Percentiles rank a stretch among this genome's conserved stretches.
These are phyloP conservation scores for Acanthamoeba castellanii DNA, from an alignment of 208 protist genomes.

Conservation along the genomic window DNA sequence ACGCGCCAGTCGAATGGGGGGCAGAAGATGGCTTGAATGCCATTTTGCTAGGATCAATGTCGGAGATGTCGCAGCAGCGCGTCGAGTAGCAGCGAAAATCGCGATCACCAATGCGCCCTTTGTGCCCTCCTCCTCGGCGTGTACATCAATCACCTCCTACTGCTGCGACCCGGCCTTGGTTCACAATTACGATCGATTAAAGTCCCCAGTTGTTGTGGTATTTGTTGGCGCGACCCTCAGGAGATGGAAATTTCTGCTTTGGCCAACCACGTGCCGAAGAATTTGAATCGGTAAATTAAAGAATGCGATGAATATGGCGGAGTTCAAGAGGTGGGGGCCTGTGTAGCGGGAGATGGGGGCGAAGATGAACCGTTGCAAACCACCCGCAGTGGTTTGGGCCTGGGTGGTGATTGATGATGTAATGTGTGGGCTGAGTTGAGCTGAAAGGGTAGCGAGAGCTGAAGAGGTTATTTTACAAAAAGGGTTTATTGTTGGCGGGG, in stretches of 20 bases:
- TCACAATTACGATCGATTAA: not conserved
- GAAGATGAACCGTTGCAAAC: not conserved
- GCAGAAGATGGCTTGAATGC: not conserved
- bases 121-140: not conserved
- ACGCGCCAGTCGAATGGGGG: not conserved
- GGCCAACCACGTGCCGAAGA: too few species aligned
- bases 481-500: not conserved
- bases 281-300: not conserved
- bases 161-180: not conserved
- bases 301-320: not conserved
- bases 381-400: not conserved
- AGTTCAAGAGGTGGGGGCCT: not conserved
- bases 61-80: too few species aligned
- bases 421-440: too few species aligned
- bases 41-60: not conserved
- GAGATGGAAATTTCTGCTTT: not conserved
- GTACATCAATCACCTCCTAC: not conserved
- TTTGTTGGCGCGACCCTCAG: not conserved
- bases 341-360: too few species aligned
- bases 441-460: not conserved
- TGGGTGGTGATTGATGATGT: not conserved
- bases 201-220: not conserved
- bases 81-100: too few species aligned
- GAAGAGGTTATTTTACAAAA: slow-evolving; percentile 5
- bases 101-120: not conserved